Evolutionary conservation across 495 filamentous ascomycete genomes (phyloP).

Genomic region (Aspergillus incahuasiensis): DNA sequence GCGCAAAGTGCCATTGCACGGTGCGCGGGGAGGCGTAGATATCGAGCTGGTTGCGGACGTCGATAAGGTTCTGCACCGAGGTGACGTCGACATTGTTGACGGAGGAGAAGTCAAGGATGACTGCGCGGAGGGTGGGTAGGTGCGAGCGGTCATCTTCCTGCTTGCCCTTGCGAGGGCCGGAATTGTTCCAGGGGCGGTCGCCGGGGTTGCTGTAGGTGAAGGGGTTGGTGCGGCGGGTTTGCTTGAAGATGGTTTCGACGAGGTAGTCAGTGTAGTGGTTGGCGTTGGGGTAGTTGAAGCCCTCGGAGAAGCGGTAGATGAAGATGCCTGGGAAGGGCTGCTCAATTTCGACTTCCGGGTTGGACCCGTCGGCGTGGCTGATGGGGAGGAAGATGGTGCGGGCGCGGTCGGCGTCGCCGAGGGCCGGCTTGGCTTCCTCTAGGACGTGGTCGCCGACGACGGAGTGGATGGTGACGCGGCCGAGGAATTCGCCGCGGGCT

Average conservation of each 20-base stretch:
- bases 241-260: constrained; percentile 63
- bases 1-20: constrained; percentile 95
- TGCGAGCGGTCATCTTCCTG: constrained; percentile 42
- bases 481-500: constrained; percentile 81
- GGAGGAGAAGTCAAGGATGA: constrained; percentile 92
- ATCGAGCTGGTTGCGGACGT: constrained; percentile 96
- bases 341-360: constrained; percentile 74
- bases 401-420: constrained; percentile 31
- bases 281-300: constrained; percentile 94
- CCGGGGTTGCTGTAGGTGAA: constrained; percentile 58
- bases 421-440: constrained; percentile 57
- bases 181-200: constrained; percentile 95
- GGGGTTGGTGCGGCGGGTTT: constrained; percentile 74
- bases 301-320: constrained; percentile 96
- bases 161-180: constrained; percentile 65
- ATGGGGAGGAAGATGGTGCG: constrained; percentile 90
- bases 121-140: constrained; percentile 76
- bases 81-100: constrained; percentile 97
- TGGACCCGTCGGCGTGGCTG: constrained; percentile 82
- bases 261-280: constrained; percentile 86
- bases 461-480: constrained; percentile 83
- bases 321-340: constrained; percentile 91
- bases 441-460: constrained; percentile 78
- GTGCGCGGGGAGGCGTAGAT: constrained; percentile 74
- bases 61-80: constrained; percentile 90